Evolutionary conservation across 495 filamentous ascomycete species (phyloP).

Genomic region (Daldinia caldariorum): DNA sequence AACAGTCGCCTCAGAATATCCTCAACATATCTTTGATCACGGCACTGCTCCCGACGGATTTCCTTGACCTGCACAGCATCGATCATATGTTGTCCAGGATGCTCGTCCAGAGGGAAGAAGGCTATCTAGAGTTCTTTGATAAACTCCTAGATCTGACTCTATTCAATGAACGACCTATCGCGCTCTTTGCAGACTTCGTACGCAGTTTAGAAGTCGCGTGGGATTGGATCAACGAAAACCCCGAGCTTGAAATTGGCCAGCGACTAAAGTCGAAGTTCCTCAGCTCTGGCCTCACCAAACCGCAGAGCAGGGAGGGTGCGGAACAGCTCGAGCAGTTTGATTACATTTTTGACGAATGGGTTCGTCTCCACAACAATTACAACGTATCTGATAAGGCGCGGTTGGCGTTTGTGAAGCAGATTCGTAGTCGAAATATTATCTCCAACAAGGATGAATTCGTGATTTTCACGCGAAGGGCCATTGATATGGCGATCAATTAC

Average conservation of each 20-base stretch:
- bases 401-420: constrained; percentile 82
- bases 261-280: constrained; percentile 78
- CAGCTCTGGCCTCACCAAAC: constrained; percentile 66
- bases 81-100: constrained; percentile 79
- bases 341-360: constrained; percentile 95
- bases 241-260: constrained; percentile 68
- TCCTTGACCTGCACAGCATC: constrained; percentile 82
- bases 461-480: constrained; percentile 80
- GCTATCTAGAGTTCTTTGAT: constrained; percentile 77
- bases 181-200: constrained; percentile 86
- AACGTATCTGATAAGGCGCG: constrained; percentile 75
- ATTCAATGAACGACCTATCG: constrained; percentile 76
- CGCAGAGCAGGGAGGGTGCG: constrained; percentile 35
- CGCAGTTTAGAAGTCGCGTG: constrained; percentile 81
- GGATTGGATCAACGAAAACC: constrained; percentile 81
- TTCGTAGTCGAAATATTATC: constrained; percentile 77
- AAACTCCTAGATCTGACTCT: constrained; percentile 79
- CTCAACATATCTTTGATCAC: constrained; percentile 81
- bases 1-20: constrained; percentile 75
- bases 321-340: constrained; percentile 82
- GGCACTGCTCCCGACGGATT: constrained; percentile 72
- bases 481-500: constrained; percentile 78
- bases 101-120: constrained; percentile 71
- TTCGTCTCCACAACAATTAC: constrained; percentile 78
- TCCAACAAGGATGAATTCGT: constrained; percentile 75